Evolutionary conservation across 495 filamentous ascomycete genomes (phyloP), one percentile per base, ranked within the genome.

Genomic region (Trichoderma orchidacearum): DNA sequence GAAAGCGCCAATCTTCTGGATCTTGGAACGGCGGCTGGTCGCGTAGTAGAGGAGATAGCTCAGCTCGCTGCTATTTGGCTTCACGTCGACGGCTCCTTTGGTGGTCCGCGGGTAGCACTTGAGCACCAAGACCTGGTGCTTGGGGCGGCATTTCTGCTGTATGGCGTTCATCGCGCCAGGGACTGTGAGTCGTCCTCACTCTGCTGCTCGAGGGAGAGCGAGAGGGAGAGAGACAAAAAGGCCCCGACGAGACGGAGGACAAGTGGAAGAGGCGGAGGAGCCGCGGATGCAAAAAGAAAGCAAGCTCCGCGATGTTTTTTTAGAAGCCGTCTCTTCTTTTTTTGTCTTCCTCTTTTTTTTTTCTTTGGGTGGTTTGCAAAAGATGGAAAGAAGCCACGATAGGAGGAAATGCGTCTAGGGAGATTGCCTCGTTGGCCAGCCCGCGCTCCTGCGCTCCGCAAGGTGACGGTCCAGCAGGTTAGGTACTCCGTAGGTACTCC

Each of bases 1-100:
- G 64, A 94, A 96, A 63, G 81, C 81, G 66, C 88, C 88, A 51
- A 96, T 89, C 68, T 96, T 96, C 64, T 90, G 89, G 56, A 96
- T 79, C 79, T 95, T 96, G 70, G 86, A 90, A 57, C 88, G 81
- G 54, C 91, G 86, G 61, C 90, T 93, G 67, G 89, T 91, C 38
- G 86, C 88, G 77, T 96, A 95, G 78, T 92, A 96, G 28, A 96
- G 81, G 53, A 96, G 80, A 66, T 96, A 96, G 66, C 88, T 94
- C 38, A 96, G 82, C 74, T 96, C 91, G 70, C 87, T 93, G 45
- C 87, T 85, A 66, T 96, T 96, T 8, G 91, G 89, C 69, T 90
- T 92, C 57, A 95, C 87, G 60, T 94, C 88, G 64, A 85, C 80
- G 50, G 87, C 87, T 58, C 86, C 88, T 71, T 95, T 95, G 55